Evolutionary conservation across 2,329 filamentous ascomycete species (phyloP), one percentile per base, ranked within the genome.

Genomic region (Acephala macrosclerotiorum): DNA sequence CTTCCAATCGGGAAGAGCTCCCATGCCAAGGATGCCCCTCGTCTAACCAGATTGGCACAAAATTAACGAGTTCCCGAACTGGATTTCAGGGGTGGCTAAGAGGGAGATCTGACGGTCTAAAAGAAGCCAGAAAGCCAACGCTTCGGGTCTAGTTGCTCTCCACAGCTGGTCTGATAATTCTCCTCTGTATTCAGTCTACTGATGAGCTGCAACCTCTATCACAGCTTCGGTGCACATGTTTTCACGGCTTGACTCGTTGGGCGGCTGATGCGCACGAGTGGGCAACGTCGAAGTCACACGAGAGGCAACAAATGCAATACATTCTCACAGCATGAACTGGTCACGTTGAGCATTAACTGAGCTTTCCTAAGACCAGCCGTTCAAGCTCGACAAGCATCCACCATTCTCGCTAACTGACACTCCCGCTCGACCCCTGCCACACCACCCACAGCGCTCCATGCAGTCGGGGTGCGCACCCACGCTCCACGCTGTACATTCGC

Each of bases 11-110:
- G 65, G 58, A n/a, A 36, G 45, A 35, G 59, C 22, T 38, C n/a
- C 29, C 45, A 29, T 29, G 49, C 18, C 25, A 29, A 18, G 22
- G 47, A 59, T 49, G 40, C 20, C 29, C 20, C n/a, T 20, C 9
- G 45, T 57, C 72, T 74, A 73, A 71, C 72, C 67, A 51, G 20
- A 75, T 75, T 64, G 45, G 71, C 61, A 29, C 65, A 75, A 73
- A 71, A 73, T 73, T 68, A 60, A 69, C 73, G 73, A 74, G 60
- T n/a, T n/a, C n/a, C n/a, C n/a, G n/a, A n/a, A n/a, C n/a, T n/a
- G n/a, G n/a, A n/a, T n/a, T n/a, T n/a, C n/a, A n/a, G n/a, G n/a
- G n/a, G n/a, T n/a, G n/a, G n/a, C n/a, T n/a, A n/a, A n/a, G n/a
- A n/a, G n/a, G n/a, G n/a, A n/a, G n/a, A n/a, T n/a, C n/a, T n/a